phyloP scores from a whole-genome alignment of 768 basidiomycete species.

The Russula foetens region DNA sequence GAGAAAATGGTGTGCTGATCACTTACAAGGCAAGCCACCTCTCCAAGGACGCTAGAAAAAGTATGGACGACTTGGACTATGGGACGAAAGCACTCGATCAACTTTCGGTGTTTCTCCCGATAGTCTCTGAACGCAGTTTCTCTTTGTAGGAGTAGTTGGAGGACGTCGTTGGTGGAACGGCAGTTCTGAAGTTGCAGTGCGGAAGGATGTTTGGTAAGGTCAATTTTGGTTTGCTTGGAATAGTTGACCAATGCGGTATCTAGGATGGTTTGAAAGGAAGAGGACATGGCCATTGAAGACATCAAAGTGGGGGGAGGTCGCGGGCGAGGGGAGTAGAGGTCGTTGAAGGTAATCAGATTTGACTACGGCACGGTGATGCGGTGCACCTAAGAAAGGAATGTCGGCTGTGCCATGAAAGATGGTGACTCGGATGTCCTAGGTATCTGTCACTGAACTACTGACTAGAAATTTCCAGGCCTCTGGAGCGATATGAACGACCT shows the following conservation, averaged over 20 bases:
- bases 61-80: not conserved
- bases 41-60: not conserved
- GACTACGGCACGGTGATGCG: too few relatives aligned
- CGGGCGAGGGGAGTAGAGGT: too few relatives aligned
- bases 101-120: too few relatives aligned
- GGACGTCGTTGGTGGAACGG: not conserved
- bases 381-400: too few relatives aligned
- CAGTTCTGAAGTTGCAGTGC: not conserved
- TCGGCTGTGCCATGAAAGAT: too few relatives aligned
- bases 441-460: too few relatives aligned
- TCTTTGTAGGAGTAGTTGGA: not conserved
- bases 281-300: not conserved
- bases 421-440: too few relatives aligned
- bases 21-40: not conserved
- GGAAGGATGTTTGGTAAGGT: too few relatives aligned
- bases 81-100: not conserved
- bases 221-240: not conserved
- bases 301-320: not conserved
- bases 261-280: not conserved
- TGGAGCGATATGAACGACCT: too few relatives aligned
- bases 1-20: not conserved
- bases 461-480: too few relatives aligned
- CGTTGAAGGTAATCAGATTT: too few relatives aligned
- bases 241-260: not conserved
- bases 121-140: not conserved